Base-by-base conservation (phyloP, 805 yeast species). In the Kuraishia molischiana region DNA sequence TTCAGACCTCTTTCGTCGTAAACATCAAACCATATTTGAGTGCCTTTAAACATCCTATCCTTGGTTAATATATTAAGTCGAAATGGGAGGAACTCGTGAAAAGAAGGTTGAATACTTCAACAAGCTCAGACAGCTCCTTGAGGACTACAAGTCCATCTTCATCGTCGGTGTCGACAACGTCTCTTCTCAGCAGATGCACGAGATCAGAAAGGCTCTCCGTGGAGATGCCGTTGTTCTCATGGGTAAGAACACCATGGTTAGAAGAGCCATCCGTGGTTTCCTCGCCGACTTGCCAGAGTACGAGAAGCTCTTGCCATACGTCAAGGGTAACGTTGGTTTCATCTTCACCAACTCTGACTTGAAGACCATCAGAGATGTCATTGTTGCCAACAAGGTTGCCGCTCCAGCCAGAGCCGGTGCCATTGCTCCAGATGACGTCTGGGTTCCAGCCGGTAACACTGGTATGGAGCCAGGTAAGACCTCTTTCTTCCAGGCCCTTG, bases 401-500 rank as follows among this genome's bases (percentile, higher is more conserved):
- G 99, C 99, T 62, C 99, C 99, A 72, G 99, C 99, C 62, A 89
- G 89, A 76, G 94, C 98, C 51, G 98, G 98, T 86, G 97, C 97
- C 63, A 65, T 86, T 64, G 97, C 99, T 61, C 97, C 97, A 69
- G 82, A 68, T 67, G 97, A 90, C 64, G 97, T 92, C 62, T 86
- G 79, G 82, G 83, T 92, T 56, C 95, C 95, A 66, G 97, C 97
- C 59, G 94, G 95, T 72, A 92, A 92, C 95, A 92, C 99, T 58
- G 97, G 97, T 84, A 89, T 92, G 95, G 98, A 92, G 77, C 99
- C 99, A 72, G 97, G 97, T 83, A 92, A 92, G 86, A 92, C 99
- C 64, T 92, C 98, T 66, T 92, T 92, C 95, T 92, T 92, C 97
- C 99, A 92, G 81, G 98, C 99, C 66, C 81, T 92, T 62, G 97